phyloP scores from a whole-genome alignment of 768 basidiomycete genomes.

The Xanthoconium stramineum region DNA sequence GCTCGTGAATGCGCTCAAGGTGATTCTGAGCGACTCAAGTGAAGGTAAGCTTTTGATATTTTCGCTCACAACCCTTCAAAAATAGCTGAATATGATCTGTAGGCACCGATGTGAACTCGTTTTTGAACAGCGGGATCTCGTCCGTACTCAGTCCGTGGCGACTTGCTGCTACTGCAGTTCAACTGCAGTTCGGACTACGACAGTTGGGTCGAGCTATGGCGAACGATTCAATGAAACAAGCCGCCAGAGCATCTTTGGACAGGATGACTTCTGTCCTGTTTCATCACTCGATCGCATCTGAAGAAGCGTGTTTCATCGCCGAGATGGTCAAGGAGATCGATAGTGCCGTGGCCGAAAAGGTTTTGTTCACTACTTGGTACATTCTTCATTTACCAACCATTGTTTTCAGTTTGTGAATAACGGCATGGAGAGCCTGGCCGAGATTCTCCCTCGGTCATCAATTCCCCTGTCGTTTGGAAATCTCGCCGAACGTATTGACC shows the following conservation, averaged over 20 bases:
- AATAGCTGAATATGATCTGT: neutral
- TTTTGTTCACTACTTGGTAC: constrained; percentile 18
- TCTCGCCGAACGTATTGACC: constrained; percentile 42
- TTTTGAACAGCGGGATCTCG: constrained; percentile 59
- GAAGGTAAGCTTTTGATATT: constrained; percentile 41
- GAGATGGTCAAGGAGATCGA: constrained; percentile 75
- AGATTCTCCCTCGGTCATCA: constrained; percentile 43
- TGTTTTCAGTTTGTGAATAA: constrained; percentile 65
- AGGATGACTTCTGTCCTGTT: constrained; percentile 66
- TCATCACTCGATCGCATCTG: constrained; percentile 68
- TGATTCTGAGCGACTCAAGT: constrained; percentile 63
- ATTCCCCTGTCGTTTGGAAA: constrained; percentile 24
- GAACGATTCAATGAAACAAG: constrained; percentile 47
- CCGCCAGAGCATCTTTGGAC: constrained; percentile 62
- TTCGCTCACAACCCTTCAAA: neutral
- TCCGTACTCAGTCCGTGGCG: constrained; percentile 80
- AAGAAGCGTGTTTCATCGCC: constrained; percentile 82
- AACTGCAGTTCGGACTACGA: constrained; percentile 71
- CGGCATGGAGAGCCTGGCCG: constrained; percentile 62
- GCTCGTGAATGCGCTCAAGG: constrained; percentile 62
- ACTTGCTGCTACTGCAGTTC: constrained; percentile 75
- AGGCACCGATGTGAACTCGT: constrained; percentile 43
- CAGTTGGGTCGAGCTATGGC: constrained; percentile 67
- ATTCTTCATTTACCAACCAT: neutral
- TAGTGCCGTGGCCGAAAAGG: constrained; percentile 64